Evolutionary conservation across 2,329 filamentous ascomycete genomes (phyloP), one percentile per base, ranked within the genome.

Genomic region (Trichoderma koningiopsis): DNA sequence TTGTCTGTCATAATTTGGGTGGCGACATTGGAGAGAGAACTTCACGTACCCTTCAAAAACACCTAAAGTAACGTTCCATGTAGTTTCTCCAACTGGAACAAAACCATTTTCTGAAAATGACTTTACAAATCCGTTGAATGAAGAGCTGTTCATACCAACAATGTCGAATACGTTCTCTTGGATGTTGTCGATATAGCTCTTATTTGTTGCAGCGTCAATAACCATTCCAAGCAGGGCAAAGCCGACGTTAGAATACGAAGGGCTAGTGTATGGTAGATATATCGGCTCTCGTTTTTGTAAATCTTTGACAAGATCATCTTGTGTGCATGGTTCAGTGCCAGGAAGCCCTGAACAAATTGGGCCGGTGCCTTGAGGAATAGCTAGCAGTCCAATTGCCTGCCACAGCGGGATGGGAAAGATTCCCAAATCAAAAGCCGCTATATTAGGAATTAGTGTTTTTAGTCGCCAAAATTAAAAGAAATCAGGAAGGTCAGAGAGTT

Each of bases 191-290:
- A 80, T 77, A 1, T 77, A 79, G 0, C 83, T 83, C 3, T 77
- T 78, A 6, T 75, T 76, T 77, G 87, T 81, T 0, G 83, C 78
- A 6, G 78, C 79, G 70, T 85, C 82, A 0, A 87, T 76, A 0
- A 82, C 82, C 0, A 82, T 75, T 2, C 82, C 83, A 0, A 86
- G 78, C 2, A 85, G 69, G 1, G 80, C 75, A 24, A 83, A 83
- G 0, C 79, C 84, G 3, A 81, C 75, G 71, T 87, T 86, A 33
- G 84, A 83, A 73, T 88, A 88, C 3, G 80, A 76, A 0, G 85
- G 83, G 3, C 77, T 81, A 0, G 80, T 78, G 71, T 82, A 84
- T 0, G 84, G 80, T 0, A 76, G 73, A 62, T 82, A 85, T 1
- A 80, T 75, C 0, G 84, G 83, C 40, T 76, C 73, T 11, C 74